These are phyloP conservation scores for Fragilaria crotonensis DNA, from an alignment of 108 stramenopile species.

Conservation along the genomic window DNA sequence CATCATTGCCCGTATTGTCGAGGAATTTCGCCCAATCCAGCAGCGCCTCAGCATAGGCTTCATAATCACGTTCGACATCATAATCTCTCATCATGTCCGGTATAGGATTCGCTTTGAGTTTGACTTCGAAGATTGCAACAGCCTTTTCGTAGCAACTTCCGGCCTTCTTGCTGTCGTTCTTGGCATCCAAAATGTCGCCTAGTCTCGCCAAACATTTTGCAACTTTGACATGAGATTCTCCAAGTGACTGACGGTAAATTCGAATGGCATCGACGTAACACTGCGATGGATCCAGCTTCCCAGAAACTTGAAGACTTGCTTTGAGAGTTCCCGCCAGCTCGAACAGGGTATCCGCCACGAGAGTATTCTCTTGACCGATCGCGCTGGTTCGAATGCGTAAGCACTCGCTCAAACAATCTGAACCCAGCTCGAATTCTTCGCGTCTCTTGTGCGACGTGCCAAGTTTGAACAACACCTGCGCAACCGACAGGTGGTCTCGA, in stretches of 20 bases:
- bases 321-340: slow-evolving; percentile 1
- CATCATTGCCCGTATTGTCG: slow-evolving; percentile 3
- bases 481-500: background rate
- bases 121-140: slow-evolving; percentile 3
- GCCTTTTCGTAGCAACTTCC: slow-evolving; percentile 6
- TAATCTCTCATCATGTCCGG: background rate
- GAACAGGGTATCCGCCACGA: slow-evolving; percentile 13
- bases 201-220: slow-evolving; percentile 6
- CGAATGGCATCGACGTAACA: slow-evolving; percentile 9
- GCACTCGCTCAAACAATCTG: slow-evolving; percentile 6
- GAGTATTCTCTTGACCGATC: slow-evolving; percentile 12
- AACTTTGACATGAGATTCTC: slow-evolving; percentile 5
- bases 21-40: slow-evolving; percentile 8
- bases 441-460: slow-evolving; percentile 1
- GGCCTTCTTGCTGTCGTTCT: background rate
- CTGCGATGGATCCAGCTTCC: slow-evolving; percentile 1
- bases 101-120: slow-evolving; percentile 2
- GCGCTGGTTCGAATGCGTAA: slow-evolving; percentile 13
- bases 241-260: slow-evolving; percentile 1
- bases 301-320: background rate
- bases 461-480: slow-evolving; percentile 3
- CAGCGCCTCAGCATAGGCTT: slow-evolving; percentile 3
- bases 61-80: slow-evolving; percentile 5
- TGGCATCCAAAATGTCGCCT: slow-evolving; percentile 8
- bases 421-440: background rate